These are phyloP conservation scores for Malania oleifera DNA, from an alignment of 164 flowering plant species.

Conservation along the genomic window DNA sequence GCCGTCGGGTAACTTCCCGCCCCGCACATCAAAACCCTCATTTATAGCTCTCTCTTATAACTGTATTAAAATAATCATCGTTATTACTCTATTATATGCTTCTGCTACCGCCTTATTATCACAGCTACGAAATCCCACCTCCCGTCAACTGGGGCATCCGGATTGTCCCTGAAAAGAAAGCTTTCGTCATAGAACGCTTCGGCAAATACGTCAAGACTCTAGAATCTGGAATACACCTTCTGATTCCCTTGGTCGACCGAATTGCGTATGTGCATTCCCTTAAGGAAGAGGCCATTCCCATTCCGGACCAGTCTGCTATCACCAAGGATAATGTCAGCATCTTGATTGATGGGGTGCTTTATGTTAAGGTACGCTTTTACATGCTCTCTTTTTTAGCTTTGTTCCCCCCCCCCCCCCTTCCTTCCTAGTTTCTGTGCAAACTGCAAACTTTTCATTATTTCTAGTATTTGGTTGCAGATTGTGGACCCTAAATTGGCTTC, in stretches of 20 bases:
- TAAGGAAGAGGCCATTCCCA: slow-evolving; percentile 85
- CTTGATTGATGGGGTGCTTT: slow-evolving; percentile 74
- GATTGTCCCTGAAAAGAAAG: slow-evolving; percentile 84
- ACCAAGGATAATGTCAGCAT: slow-evolving; percentile 94
- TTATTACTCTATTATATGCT: not conserved
- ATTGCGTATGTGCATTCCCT: slow-evolving; percentile 90
- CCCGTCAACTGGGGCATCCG: slow-evolving; percentile 84
- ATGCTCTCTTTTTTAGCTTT: not conserved
- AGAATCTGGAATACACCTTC: slow-evolving; percentile 72
- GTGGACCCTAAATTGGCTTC: slow-evolving; percentile 80
- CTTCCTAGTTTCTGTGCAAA: too few relatives aligned
- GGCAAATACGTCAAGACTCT: slow-evolving; percentile 80
- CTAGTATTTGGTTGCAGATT: slow-evolving; percentile 40
- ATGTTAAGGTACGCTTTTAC: slow-evolving; percentile 51
- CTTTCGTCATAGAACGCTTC: slow-evolving; percentile 78
- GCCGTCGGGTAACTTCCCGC: not conserved
- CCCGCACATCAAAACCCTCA: not conserved
- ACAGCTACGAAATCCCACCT: slow-evolving; percentile 43
- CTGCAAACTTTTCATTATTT: too few relatives aligned
- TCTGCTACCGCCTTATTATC: not conserved
- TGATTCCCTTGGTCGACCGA: slow-evolving; percentile 76
- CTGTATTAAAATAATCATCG: too few relatives aligned
- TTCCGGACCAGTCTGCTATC: slow-evolving; percentile 84
- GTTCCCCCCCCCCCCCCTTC: too few relatives aligned
- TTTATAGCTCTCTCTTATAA: not conserved